Evolutionary conservation across 768 basidiomycete species (phyloP).

Genomic region (Mycena metata): DNA sequence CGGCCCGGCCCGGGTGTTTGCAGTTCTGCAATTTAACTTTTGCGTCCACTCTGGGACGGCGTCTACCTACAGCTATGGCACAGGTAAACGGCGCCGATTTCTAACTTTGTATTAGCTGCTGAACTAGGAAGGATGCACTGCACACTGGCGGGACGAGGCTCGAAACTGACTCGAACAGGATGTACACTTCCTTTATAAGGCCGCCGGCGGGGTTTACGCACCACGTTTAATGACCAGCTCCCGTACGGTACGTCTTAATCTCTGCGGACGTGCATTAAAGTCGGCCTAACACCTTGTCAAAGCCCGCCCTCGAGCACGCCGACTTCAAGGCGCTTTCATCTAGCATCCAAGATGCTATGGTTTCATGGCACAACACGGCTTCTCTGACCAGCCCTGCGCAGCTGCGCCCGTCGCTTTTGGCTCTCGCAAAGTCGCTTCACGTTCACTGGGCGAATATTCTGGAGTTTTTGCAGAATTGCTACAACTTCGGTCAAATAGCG

Average conservation of each 20-base stretch:
- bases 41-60: background rate
- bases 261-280: background rate
- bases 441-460: conserved; percentile 17
- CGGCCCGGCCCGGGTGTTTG: too few species aligned
- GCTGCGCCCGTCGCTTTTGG: conserved; percentile 1
- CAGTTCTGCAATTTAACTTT: background rate
- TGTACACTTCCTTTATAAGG: conserved; percentile 11
- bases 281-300: background rate
- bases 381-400: background rate
- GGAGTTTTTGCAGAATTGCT: conserved; percentile 19
- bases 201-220: background rate
- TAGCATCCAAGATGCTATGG: conserved; percentile 23
- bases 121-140: conserved; percentile 8
- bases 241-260: conserved; percentile 3
- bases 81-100: background rate
- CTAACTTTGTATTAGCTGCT: background rate
- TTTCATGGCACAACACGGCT: conserved; percentile 15
- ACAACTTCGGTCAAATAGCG: conserved; percentile 21
- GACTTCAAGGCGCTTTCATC: conserved; percentile 26
- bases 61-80: conserved; percentile 1
- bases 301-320: background rate
- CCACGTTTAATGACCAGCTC: conserved; percentile 17
- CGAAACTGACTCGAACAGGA: background rate
- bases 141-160: background rate
- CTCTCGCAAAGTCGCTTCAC: conserved; percentile 6